A percentile compares a stretch with the other conserved stretches of the same genome.
These are phyloP conservation scores for Plectranthus barbatus DNA, from an alignment of 257 asterid genomes.

Conservation along the genomic window DNA sequence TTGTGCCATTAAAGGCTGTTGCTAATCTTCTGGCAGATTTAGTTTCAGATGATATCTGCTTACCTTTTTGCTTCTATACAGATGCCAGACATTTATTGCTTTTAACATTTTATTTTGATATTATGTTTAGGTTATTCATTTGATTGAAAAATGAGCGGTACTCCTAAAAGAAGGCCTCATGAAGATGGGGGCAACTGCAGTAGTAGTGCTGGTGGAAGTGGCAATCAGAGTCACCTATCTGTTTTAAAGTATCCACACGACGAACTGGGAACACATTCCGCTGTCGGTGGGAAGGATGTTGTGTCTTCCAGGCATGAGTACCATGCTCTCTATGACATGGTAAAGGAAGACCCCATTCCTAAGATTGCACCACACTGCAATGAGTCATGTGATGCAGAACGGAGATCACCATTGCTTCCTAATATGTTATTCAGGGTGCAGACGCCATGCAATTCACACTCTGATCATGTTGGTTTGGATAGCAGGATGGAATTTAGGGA, in stretches of 20 bases:
- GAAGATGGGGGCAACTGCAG: constrained; percentile 65
- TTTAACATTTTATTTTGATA: background rate
- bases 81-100: background rate
- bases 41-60: background rate
- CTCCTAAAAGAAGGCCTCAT: constrained; percentile 66
- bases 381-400: constrained; percentile 64
- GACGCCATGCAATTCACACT: constrained; percentile 45
- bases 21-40: background rate
- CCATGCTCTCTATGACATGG: constrained; percentile 58
- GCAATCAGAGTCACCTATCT: constrained; percentile 46
- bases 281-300: constrained; percentile 40
- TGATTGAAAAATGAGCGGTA: constrained; percentile 50
- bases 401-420: constrained; percentile 63
- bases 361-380: constrained; percentile 55
- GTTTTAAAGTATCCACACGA: constrained; percentile 59
- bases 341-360: constrained; percentile 55
- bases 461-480: constrained; percentile 54
- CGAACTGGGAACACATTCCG: constrained; percentile 47
- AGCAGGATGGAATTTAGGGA: constrained; percentile 62
- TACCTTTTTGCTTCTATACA: background rate
- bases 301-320: constrained; percentile 43
- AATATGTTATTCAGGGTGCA: constrained; percentile 45
- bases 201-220: constrained; percentile 28
- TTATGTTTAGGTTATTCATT: background rate
- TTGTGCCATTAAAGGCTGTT: background rate